These are phyloP conservation scores for Trypanosoma platydactyli DNA, from an alignment of 208 protist genomes.

Conservation along the genomic window DNA sequence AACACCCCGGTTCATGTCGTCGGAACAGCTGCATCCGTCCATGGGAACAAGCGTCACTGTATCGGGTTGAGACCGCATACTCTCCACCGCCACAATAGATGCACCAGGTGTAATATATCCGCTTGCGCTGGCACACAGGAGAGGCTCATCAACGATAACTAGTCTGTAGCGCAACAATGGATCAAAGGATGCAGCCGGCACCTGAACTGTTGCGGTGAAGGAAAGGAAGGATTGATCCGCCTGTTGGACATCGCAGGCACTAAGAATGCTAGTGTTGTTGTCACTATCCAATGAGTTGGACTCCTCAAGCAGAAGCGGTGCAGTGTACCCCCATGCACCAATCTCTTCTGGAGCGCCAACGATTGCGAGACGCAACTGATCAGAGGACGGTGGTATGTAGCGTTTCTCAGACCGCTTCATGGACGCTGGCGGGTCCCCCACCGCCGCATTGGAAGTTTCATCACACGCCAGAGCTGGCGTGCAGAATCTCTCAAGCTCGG, in stretches of 20 bases:
- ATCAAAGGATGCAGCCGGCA: neutral
- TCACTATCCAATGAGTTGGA: neutral
- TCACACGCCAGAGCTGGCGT: too few species aligned
- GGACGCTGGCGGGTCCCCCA: neutral
- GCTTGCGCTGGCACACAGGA: slow-evolving; percentile 12
- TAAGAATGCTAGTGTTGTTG: too few species aligned
- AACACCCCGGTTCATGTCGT: too few species aligned
- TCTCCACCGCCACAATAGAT: slow-evolving; percentile 60
- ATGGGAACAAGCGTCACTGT: slow-evolving; percentile 12
- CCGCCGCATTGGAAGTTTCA: neutral
- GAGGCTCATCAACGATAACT: slow-evolving; percentile 27
- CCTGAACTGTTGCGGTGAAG: slow-evolving; percentile 10
- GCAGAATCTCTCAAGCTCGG: slow-evolving; percentile 13
- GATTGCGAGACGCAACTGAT: slow-evolving; percentile 48
- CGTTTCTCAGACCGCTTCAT: neutral
- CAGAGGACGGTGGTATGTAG: slow-evolving; percentile 20
- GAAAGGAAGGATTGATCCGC: neutral
- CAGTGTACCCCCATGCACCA: slow-evolving; percentile 48
- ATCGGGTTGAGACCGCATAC: slow-evolving; percentile 28
- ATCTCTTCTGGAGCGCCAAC: slow-evolving; percentile 35
- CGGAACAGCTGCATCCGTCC: neutral
- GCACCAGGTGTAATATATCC: slow-evolving; percentile 13
- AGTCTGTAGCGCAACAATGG: slow-evolving; percentile 17
- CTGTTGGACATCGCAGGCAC: neutral
- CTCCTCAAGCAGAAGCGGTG: slow-evolving; percentile 36